Evolutionary conservation across 352 stramenopile genomes (phyloP).

Genomic region (Globisporangium radiosum): DNA sequence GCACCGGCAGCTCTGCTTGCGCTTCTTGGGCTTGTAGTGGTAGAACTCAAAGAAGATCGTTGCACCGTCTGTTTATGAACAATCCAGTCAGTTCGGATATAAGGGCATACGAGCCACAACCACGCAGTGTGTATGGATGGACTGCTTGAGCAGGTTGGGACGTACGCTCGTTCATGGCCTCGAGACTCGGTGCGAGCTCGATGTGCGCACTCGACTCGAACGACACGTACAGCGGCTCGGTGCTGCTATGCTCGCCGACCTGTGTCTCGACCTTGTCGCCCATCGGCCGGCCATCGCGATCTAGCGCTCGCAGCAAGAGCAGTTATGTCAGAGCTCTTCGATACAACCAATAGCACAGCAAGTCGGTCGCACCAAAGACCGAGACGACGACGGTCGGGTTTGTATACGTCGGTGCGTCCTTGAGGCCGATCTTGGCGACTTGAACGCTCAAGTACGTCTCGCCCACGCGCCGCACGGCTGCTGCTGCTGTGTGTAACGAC

Average conservation of each 20-base stretch:
- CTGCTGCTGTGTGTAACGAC: not conserved
- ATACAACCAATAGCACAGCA: not conserved
- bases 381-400: constrained; percentile 64
- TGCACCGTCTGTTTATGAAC: constrained; percentile 26
- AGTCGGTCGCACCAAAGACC: constrained; percentile 28
- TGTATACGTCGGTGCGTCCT: constrained; percentile 52
- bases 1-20: constrained; percentile 71
- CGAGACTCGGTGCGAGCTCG: constrained; percentile 40
- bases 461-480: constrained; percentile 11
- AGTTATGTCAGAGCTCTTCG: not conserved
- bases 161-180: constrained; percentile 45
- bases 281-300: constrained; percentile 40
- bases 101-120: not conserved
- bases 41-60: constrained; percentile 68
- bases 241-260: constrained; percentile 21
- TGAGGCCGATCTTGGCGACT: constrained; percentile 53
- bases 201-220: constrained; percentile 29
- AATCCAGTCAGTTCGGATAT: not conserved
- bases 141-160: not conserved
- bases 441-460: constrained; percentile 46
- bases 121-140: too few species aligned
- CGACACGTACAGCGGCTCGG: constrained; percentile 35
- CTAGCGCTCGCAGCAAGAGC: constrained; percentile 7
- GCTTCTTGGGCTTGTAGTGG: constrained; percentile 74
- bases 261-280: constrained; percentile 48